Conservation (phyloP, 176 grass and related monocot genomes). For the Aegilops tauschii region DNA sequence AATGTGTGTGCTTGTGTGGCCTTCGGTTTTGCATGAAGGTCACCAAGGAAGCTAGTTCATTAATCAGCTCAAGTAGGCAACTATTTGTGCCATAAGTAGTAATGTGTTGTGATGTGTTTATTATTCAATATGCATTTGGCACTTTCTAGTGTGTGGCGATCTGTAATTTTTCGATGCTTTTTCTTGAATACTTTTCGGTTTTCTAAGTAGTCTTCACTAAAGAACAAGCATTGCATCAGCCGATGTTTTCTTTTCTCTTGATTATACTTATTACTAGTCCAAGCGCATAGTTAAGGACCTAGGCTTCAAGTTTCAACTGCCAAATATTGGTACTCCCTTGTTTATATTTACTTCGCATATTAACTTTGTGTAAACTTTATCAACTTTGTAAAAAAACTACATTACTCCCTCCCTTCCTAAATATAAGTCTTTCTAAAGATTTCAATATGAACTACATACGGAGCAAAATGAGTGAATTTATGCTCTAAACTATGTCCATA, state of each 20-base stretch:
- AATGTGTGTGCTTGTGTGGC: conserved; percentile 21
- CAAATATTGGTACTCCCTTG: not conserved
- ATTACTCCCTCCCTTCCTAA: no score
- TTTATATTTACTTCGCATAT: no score
- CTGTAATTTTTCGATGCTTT: not conserved
- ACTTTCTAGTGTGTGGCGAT: not conserved
- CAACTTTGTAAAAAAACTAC: no score
- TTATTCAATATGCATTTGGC: not conserved
- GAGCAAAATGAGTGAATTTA: no score
- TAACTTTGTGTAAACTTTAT: no score
- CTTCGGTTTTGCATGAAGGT: conserved; percentile 49
- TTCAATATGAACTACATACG: no score
- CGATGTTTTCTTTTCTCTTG: no score
- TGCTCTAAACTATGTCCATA: no score
- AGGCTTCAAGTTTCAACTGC: not conserved
- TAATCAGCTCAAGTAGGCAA: not conserved
- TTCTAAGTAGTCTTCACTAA: no score
- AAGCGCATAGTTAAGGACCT: not conserved
- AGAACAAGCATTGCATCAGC: no score
- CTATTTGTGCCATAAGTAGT: not conserved
- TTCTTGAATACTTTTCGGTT: not conserved
- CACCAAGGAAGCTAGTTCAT: not conserved
- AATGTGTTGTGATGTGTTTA: not conserved
- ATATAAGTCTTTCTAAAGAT: no score
- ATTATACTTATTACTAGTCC: not conserved